Evolutionary conservation across 2,329 filamentous ascomycete species (phyloP).

Genomic region (Metarhizium anisopliae): DNA sequence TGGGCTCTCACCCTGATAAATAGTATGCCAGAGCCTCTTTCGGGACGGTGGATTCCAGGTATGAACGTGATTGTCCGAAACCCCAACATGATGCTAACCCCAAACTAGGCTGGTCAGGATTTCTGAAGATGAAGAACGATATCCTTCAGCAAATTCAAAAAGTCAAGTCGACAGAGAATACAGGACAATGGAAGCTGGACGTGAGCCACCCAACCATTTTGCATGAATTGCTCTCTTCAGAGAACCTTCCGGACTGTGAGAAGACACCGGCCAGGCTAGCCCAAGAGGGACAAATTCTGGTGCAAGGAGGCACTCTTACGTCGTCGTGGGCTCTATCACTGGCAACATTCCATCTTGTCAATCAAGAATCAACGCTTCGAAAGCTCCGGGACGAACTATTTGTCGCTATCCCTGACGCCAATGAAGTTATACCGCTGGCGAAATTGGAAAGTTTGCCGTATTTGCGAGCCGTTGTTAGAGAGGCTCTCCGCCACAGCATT

Average conservation of each 20-base stretch:
- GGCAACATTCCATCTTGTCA: conserved; percentile 26
- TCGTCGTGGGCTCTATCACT: conserved; percentile 27
- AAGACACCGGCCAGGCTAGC: conserved; percentile 24
- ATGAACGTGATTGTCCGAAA: neutral
- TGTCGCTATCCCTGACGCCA: conserved; percentile 21
- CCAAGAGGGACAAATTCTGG: conserved; percentile 29
- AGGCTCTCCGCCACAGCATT: conserved; percentile 40
- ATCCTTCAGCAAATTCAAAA: conserved; percentile 25
- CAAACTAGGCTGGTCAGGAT: conserved; percentile 25
- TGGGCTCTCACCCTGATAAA: conserved; percentile 26
- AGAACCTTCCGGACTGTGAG: conserved; percentile 21
- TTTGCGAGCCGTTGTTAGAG: conserved; percentile 41
- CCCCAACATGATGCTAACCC: conserved; percentile 12
- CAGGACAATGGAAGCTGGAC: conserved; percentile 23
- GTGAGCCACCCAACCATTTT: conserved; percentile 28
- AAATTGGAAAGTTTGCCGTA: conserved; percentile 30
- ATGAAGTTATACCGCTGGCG: conserved; percentile 17
- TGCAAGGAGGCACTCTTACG: conserved; percentile 31
- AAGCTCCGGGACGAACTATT: conserved; percentile 27
- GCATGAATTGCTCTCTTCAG: conserved; percentile 22
- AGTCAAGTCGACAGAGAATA: conserved; percentile 25
- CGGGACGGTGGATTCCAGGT: conserved; percentile 24
- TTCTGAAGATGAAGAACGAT: conserved; percentile 29
- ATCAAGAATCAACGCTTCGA: conserved; percentile 19
- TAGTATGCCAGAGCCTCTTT: conserved; percentile 25